A percentile compares a stretch with the other conserved stretches of the same genome.
These are phyloP conservation scores for Lipomyces oligophaga DNA, from an alignment of 805 yeast species.

Conservation along the genomic window DNA sequence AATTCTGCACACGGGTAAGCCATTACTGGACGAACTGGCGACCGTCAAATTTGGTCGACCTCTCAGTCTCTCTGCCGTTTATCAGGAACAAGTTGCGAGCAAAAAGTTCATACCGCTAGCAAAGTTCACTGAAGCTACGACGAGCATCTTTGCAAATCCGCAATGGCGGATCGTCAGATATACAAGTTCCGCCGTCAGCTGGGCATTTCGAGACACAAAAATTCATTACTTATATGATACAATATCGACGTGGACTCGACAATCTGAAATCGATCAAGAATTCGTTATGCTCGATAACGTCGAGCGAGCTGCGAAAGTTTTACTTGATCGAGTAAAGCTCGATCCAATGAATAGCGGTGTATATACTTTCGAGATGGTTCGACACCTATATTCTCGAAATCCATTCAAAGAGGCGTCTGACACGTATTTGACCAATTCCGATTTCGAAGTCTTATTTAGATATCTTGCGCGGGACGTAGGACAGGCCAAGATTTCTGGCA, in stretches of 20 bases:
- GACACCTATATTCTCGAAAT: conserved; percentile 5
- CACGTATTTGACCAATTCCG: neutral
- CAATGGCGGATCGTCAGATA: conserved; percentile 10
- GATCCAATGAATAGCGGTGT: conserved; percentile 3
- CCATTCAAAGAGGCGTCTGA: conserved; percentile 10
- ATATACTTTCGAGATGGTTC: conserved; percentile 16
- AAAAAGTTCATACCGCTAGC: conserved; percentile 8
- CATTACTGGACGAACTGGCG: conserved; percentile 5
- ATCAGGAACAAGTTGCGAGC: conserved; percentile 14
- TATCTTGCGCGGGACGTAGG: conserved; percentile 17
- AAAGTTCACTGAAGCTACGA: conserved; percentile 1
- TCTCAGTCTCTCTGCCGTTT: conserved; percentile 11
- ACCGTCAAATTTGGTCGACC: conserved; percentile 16
- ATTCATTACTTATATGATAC: conserved; percentile 9
- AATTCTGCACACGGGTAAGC: conserved; percentile 15
- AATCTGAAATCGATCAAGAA: conserved; percentile 9
- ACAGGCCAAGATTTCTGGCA: conserved; percentile 3
- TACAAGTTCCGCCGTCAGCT: conserved; percentile 4
- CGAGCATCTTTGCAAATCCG: conserved; percentile 16
- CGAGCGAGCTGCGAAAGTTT: conserved; percentile 14
- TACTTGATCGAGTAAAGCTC: conserved; percentile 8
- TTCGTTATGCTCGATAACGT: conserved; percentile 18
- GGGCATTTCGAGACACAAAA: conserved; percentile 15
- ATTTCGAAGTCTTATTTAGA: conserved; percentile 10
- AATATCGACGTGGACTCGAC: conserved; percentile 4